Conservation (phyloP, 2,329 filamentous ascomycete species). For the Botrytis byssoidea region DNA sequence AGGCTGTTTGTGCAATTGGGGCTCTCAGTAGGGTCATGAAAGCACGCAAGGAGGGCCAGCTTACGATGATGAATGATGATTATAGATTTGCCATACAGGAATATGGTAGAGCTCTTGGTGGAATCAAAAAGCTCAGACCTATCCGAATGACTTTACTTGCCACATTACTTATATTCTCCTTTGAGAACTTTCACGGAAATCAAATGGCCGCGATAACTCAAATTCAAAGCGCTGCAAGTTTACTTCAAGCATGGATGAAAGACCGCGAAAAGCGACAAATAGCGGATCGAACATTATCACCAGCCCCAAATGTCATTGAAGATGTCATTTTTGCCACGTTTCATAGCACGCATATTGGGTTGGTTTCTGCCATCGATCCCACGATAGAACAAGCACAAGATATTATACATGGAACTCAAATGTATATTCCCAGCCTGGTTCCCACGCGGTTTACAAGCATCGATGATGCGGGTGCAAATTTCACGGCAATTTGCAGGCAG, state of each 20-base stretch:
- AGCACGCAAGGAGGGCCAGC: background rate
- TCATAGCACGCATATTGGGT: constrained; percentile 15
- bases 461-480: background rate
- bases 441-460: background rate
- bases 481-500: background rate
- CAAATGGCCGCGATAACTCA: constrained; percentile 2
- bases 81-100: constrained; percentile 17
- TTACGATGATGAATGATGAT: constrained; percentile 7
- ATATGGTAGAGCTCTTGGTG: constrained; percentile 15
- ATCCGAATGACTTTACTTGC: constrained; percentile 15
- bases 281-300: constrained; percentile 5
- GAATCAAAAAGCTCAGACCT: constrained; percentile 2
- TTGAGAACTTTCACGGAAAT: constrained; percentile 19
- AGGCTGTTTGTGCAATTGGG: constrained; percentile 18
- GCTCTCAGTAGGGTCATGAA: constrained; percentile 15
- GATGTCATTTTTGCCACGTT: constrained; percentile 12
- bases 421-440: constrained; percentile 12
- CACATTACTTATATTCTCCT: constrained; percentile 11
- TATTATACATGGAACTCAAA: constrained; percentile 1
- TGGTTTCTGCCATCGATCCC: constrained; percentile 8
- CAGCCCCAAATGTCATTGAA: constrained; percentile 18
- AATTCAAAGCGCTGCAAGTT: constrained; percentile 13
- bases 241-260: constrained; percentile 16
- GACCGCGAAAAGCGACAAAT: constrained; percentile 13
- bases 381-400: constrained; percentile 8